A percentile compares a stretch with the other conserved stretches of the same genome.
phyloP scores from a whole-genome alignment of 768 basidiomycete genomes.

The Boletales sp. region DNA sequence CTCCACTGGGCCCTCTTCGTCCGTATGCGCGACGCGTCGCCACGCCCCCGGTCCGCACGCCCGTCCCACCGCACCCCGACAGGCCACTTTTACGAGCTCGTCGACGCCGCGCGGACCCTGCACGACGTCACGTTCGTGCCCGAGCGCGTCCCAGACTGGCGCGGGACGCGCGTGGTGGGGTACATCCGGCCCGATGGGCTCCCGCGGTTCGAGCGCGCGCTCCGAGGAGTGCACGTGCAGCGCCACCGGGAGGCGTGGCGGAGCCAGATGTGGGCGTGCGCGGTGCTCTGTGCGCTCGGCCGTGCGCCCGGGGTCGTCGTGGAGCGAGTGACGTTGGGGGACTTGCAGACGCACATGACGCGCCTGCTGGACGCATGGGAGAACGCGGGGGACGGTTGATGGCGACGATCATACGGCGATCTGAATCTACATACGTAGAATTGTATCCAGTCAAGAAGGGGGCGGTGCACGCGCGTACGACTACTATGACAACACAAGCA shows the following conservation, averaged over 20 bases:
- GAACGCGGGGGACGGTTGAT: conserved; percentile 23
- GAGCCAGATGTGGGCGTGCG: conserved; percentile 27
- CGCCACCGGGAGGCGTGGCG: conserved; percentile 20
- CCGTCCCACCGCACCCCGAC: background rate
- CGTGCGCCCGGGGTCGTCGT: background rate
- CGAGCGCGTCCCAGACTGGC: conserved; percentile 17
- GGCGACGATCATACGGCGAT: background rate
- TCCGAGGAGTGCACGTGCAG: conserved; percentile 14
- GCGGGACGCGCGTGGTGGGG: conserved; percentile 24
- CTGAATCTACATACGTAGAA: background rate
- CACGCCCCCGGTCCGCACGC: background rate
- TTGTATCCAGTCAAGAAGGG: no score
- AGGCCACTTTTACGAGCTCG: conserved; percentile 28
- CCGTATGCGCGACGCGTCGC: conserved; percentile 8
- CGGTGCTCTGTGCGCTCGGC: conserved; percentile 1
- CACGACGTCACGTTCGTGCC: conserved; percentile 5
- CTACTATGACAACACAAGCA: conserved; percentile 19
- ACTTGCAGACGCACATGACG: conserved; percentile 23
- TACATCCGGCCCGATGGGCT: conserved; percentile 14
- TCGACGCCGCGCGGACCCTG: conserved; percentile 16
- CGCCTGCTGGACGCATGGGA: conserved; percentile 30
- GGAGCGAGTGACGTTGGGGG: conserved; percentile 6
- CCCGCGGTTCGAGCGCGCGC: conserved; percentile 13
- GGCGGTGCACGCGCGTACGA: background rate
- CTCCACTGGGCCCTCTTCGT: conserved; percentile 32